Evolutionary conservation across 176 grass and related monocot genomes (phyloP), one percentile per base, ranked within the genome.

Genomic region (Neostapfia colusana): DNA sequence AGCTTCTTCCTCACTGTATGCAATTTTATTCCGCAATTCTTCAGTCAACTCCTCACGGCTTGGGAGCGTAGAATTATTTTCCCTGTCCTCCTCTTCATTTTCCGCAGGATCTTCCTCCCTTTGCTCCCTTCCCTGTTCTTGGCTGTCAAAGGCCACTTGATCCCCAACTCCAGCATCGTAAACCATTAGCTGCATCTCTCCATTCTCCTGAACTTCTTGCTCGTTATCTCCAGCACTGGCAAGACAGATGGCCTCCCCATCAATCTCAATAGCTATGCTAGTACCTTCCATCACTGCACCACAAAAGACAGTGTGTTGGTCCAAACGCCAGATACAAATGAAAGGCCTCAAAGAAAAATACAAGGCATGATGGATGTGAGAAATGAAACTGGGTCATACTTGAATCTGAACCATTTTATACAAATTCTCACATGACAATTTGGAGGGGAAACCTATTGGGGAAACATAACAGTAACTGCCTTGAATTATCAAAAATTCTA

Each of bases 1-100:
- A 53, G 92, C 92, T 74, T 95, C 89, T 74, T 95, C 89, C 81
- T 95, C 92, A 41, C 91, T 94, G 69, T 94, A 77, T 12, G 86
- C 83, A 39, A 88, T 63, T 84, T 78, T 86, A 62, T 74, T 89
- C 10, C 81, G 79, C 53, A 94, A 86, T 61, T 91, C 91, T 79
- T 94, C 88, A 42, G 82, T 91, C 41, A 88, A 80, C 64, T 94
- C 88, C 58, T 91, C 86, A 26, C 76, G 77, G 66, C 44, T 94
- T n/a, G 81, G 78, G 27, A 91, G 74, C 61, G 69, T 34, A 49
- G 71, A 75, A 76, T 3, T 79, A 77, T 94, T 77, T 44, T 80
- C 83, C 16, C 49, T 81, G 6, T 81, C 45, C 26, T 85, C 84
- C 15, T 77, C 82, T 27, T 72, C 73, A 80, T 82, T 83, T 38